Conservation (phyloP, 73 alveolate species). For the Paraurostyla sp. region DNA sequence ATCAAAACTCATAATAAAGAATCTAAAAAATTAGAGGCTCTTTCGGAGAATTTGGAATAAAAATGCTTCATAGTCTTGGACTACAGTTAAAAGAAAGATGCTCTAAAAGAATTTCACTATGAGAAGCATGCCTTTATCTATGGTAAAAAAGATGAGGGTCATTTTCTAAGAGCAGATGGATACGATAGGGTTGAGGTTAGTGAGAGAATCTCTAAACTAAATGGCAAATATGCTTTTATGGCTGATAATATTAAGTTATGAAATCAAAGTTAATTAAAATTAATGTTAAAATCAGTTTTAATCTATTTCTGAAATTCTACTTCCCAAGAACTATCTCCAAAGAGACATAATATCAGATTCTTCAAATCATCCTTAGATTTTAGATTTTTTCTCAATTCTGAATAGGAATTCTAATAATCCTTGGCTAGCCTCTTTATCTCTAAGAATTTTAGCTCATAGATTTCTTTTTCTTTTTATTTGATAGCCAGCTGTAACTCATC, state of each 20-base stretch:
- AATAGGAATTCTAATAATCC: constrained; percentile 18
- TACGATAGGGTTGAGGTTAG: constrained; percentile 53
- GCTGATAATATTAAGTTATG: constrained; percentile 47
- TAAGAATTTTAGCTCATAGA: not conserved
- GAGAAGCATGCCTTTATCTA: constrained; percentile 52
- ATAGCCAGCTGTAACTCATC: not conserved
- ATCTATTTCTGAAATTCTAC: constrained; percentile 28
- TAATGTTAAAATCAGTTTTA: not conserved
- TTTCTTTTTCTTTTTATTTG: not conserved
- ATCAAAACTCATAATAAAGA: not conserved
- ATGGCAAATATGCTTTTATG: constrained; percentile 51
- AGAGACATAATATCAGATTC: constrained; percentile 8
- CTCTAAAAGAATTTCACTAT: constrained; percentile 8
- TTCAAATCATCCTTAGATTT: not conserved
- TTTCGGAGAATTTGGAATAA: not conserved
- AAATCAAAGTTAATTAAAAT: not conserved
- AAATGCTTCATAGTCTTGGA: constrained; percentile 25
- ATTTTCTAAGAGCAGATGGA: constrained; percentile 53
- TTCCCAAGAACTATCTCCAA: constrained; percentile 39
- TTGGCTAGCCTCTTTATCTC: constrained; percentile 7
- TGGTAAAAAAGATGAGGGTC: constrained; percentile 30
- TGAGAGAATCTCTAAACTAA: constrained; percentile 30
- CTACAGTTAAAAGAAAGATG: constrained; percentile 31
- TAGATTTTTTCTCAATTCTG: constrained; percentile 8
- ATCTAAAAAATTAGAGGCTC: not conserved